Conservation (phyloP, 768 basidiomycete species). For the Lyophyllum semitale region DNA sequence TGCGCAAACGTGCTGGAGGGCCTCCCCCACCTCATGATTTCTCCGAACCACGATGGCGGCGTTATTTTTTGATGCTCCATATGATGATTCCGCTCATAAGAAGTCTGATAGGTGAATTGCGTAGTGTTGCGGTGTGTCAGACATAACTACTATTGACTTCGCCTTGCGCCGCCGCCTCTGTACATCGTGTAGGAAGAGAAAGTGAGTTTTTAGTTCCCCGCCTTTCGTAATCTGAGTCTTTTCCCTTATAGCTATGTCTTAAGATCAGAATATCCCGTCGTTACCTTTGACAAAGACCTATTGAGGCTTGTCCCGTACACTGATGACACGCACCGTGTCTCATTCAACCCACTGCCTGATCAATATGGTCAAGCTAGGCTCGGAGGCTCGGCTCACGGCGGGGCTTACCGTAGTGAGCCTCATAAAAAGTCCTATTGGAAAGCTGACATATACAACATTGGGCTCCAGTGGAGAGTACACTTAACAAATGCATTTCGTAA, state of each 20-base stretch:
- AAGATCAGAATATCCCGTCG: constrained; percentile 22
- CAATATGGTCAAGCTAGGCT: neutral
- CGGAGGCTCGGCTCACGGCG: constrained; percentile 34
- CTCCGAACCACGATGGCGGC: constrained; percentile 27
- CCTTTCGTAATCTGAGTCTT: neutral
- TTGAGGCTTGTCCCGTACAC: constrained; percentile 32
- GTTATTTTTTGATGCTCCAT: constrained; percentile 21
- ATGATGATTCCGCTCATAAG: too few species aligned
- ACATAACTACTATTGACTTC: constrained; percentile 25
- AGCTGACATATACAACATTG: constrained; percentile 28
- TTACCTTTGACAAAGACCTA: constrained; percentile 27
- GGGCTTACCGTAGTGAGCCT: constrained; percentile 25
- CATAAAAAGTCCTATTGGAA: constrained; percentile 35
- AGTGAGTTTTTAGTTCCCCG: constrained; percentile 17
- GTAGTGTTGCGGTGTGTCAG: constrained; percentile 15
- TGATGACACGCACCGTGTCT: constrained; percentile 22
- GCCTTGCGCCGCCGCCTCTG: constrained; percentile 26
- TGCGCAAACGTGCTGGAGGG: constrained; percentile 11
- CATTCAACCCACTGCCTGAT: neutral
- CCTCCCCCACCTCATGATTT: constrained; percentile 25
- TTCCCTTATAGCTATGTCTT: constrained; percentile 24
- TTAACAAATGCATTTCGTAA: constrained; percentile 21
- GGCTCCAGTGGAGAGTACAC: constrained; percentile 10
- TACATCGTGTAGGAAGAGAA: constrained; percentile 23
- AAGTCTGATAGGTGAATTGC: too few species aligned